These are phyloP conservation scores for Crassisporium funariophilum DNA, from an alignment of 768 basidiomycete genomes.

Conservation along the genomic window DNA sequence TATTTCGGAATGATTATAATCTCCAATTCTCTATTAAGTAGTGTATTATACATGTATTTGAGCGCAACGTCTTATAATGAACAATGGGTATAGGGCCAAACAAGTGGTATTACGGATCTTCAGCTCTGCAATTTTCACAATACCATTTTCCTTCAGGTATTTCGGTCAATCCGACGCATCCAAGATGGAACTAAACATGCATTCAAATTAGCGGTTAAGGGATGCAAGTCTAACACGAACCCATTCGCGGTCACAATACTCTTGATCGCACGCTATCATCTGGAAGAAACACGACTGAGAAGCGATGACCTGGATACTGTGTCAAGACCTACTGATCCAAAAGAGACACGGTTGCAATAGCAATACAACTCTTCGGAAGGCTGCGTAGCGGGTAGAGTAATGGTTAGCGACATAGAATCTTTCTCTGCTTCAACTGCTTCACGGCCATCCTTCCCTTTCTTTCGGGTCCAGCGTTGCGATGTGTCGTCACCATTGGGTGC, in stretches of 20 bases:
- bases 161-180: slow-evolving; percentile 61
- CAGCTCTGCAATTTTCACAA: slow-evolving; percentile 63
- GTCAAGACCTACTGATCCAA: slow-evolving; percentile 65
- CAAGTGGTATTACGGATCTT: too few relatives aligned
- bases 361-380: slow-evolving; percentile 67
- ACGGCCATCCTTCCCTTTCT: slow-evolving; percentile 16
- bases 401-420: slow-evolving; percentile 32
- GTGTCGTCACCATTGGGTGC: slow-evolving; percentile 8
- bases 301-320: slow-evolving; percentile 10
- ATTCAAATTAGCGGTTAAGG: slow-evolving; percentile 6
- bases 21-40: background rate
- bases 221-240: slow-evolving; percentile 45
- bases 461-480: slow-evolving; percentile 12
- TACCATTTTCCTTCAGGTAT: slow-evolving; percentile 71
- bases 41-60: background rate
- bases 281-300: slow-evolving; percentile 28
- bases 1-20: slow-evolving; percentile 22
- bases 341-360: slow-evolving; percentile 78
- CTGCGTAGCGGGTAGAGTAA: slow-evolving; percentile 37
- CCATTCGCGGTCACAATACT: slow-evolving; percentile 79
- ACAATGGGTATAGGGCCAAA: too few relatives aligned
- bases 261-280: slow-evolving; percentile 89
- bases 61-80: too few relatives aligned
- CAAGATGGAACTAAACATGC: slow-evolving; percentile 65
- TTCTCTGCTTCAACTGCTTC: slow-evolving; percentile 15